A percentile compares a stretch with the other conserved stretches of the same genome.
These are phyloP conservation scores for Arthromyces matolae DNA, from an alignment of 768 basidiomycete species.

Conservation along the genomic window DNA sequence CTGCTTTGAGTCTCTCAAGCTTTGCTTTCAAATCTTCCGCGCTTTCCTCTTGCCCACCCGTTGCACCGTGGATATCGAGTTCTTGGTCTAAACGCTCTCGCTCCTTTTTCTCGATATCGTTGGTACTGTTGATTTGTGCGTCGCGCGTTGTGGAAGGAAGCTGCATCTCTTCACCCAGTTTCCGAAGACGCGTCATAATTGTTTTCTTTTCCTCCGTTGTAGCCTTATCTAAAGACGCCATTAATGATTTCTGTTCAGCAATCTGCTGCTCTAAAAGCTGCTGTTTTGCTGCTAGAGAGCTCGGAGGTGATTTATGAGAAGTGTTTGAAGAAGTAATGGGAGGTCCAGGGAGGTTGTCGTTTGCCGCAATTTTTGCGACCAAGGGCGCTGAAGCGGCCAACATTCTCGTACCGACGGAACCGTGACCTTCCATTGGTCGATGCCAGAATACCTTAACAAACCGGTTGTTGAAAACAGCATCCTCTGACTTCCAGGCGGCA, in stretches of 20 bases:
- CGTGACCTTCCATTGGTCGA: slow-evolving; percentile 88
- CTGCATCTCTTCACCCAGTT: slow-evolving; percentile 79
- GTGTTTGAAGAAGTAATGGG: slow-evolving; percentile 18
- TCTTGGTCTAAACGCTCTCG: slow-evolving; percentile 77
- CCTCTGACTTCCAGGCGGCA: slow-evolving; percentile 88
- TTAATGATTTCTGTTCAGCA: slow-evolving; percentile 82
- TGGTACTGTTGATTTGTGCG: slow-evolving; percentile 20
- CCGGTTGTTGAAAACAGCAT: slow-evolving; percentile 91
- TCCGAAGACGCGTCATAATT: slow-evolving; percentile 72
- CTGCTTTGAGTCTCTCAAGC: slow-evolving; percentile 72
- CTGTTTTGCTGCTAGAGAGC: slow-evolving; percentile 69
- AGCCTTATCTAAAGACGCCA: slow-evolving; percentile 63
- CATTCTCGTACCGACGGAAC: slow-evolving; percentile 70
- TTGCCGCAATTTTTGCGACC: slow-evolving; percentile 57
- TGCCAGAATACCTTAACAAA: slow-evolving; percentile 98
- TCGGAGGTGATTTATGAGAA: slow-evolving; percentile 36
- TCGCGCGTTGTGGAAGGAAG: slow-evolving; percentile 28
- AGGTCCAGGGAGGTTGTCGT: slow-evolving; percentile 26
- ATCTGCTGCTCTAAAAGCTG: slow-evolving; percentile 78
- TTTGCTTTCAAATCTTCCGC: slow-evolving; percentile 73
- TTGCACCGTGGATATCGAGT: slow-evolving; percentile 61
- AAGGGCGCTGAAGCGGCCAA: slow-evolving; percentile 79
- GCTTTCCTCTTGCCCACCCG: slow-evolving; percentile 40
- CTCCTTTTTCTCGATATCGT: slow-evolving; percentile 53
- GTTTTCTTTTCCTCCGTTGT: slow-evolving; percentile 72